Conservation (phyloP, 345 rosid genomes). For the Syzygium jambos region DNA sequence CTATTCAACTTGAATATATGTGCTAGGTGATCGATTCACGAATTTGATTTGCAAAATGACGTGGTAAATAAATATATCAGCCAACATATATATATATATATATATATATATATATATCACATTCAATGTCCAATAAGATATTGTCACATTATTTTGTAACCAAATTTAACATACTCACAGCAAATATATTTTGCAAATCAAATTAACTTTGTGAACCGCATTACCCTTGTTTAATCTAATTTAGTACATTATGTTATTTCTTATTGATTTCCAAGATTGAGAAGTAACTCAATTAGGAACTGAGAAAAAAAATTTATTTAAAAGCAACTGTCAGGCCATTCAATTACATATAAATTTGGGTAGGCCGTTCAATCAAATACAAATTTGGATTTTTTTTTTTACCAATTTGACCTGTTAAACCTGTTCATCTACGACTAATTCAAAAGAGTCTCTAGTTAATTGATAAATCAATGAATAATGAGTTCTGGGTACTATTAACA, state of each 20-base stretch:
- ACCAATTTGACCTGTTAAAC: not conserved
- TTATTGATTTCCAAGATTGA: not conserved
- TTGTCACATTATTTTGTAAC: not conserved
- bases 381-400: not conserved
- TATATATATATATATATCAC: not conserved
- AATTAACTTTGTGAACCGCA: not conserved
- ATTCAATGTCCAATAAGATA: not conserved
- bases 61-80: not conserved
- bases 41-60: not conserved
- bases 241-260: not conserved
- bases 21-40: not conserved
- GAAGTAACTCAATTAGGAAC: not conserved
- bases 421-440: not conserved
- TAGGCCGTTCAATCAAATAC: not conserved
- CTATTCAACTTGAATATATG: not conserved
- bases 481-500: not conserved
- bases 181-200: not conserved
- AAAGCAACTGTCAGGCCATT: not conserved
- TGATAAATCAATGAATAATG: not conserved
- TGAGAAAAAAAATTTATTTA: not conserved
- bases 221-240: not conserved
- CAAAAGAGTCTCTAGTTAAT: not conserved
- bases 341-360: not conserved
- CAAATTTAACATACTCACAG: not conserved
- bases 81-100: not conserved